These are phyloP conservation scores for Plasmodium reichenowi DNA, from an alignment of 169 alveolate genomes.

Conservation along the genomic window DNA sequence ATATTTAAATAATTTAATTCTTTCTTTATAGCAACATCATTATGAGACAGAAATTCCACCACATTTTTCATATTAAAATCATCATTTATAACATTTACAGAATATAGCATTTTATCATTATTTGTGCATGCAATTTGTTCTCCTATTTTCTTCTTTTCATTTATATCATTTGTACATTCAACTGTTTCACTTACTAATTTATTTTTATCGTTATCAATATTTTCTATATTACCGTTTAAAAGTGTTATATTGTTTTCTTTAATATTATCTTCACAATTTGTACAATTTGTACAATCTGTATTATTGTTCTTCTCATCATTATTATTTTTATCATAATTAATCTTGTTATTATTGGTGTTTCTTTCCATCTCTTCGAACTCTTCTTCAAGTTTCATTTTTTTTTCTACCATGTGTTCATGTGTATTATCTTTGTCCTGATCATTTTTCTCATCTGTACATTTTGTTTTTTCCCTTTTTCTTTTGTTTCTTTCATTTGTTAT, in stretches of 20 bases:
- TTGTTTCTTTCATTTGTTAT: no score
- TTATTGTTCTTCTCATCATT: neutral
- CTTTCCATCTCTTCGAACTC: neutral
- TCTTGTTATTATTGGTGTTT: neutral
- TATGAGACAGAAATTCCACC: no score
- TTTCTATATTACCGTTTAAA: constrained; percentile 12
- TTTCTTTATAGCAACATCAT: neutral
- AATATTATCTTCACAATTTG: neutral
- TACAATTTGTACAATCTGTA: constrained; percentile 3
- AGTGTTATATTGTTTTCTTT: neutral
- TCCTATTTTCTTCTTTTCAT: neutral
- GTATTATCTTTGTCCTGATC: neutral
- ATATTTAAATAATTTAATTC: neutral
- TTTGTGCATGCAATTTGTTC: neutral
- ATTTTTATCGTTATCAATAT: constrained; percentile 11
- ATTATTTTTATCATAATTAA: constrained; percentile 18
- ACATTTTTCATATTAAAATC: neutral
- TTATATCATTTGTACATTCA: neutral
- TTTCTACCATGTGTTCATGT: neutral
- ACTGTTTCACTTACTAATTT: neutral
- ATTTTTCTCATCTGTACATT: neutral
- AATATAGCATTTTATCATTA: neutral
- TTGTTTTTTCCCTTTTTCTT: neutral
- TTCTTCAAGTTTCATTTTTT: constrained; percentile 19
- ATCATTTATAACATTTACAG: neutral